Percentiles rank a stretch among this genome's conserved stretches.
Evolutionary conservation across 2,329 filamentous ascomycete species (phyloP).

Genomic region (Pyrenophora teres): DNA sequence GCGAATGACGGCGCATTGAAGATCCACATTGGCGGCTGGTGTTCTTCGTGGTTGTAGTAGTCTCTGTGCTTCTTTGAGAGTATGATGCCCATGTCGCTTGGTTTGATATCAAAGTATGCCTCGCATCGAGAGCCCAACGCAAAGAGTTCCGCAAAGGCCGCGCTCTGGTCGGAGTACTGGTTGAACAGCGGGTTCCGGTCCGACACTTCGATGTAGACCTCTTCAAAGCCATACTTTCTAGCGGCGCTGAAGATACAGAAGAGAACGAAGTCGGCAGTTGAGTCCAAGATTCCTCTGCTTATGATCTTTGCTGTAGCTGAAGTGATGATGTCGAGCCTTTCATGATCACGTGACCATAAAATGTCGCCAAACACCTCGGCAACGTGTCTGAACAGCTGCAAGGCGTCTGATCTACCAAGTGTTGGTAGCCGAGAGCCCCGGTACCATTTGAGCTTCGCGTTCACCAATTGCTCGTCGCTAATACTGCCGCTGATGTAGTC

Average conservation of each 20-base stretch:
- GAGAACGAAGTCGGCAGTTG: conserved; percentile 58
- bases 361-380: conserved; percentile 32
- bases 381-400: conserved; percentile 42
- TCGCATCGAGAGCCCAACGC: conserved; percentile 67
- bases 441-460: conserved; percentile 44
- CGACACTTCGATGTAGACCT: conserved; percentile 66
- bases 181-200: conserved; percentile 67
- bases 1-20: conserved; percentile 57
- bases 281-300: conserved; percentile 30
- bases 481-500: conserved; percentile 40
- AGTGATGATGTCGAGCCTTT: conserved; percentile 39
- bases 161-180: conserved; percentile 65
- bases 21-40: conserved; percentile 57
- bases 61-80: conserved; percentile 48
- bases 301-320: conserved; percentile 33
- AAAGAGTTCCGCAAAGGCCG: conserved; percentile 67
- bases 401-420: conserved; percentile 29
- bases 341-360: conserved; percentile 37
- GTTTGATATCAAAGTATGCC: conserved; percentile 62
- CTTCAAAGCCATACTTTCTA: conserved; percentile 62
- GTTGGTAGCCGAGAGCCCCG: conserved; percentile 32
- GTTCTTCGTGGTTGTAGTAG: conserved; percentile 48
- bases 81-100: conserved; percentile 43
- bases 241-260: conserved; percentile 63
- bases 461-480: conserved; percentile 39